Evolutionary conservation across 2,329 filamentous ascomycete species (phyloP).

Genomic region (Penicillium rolfsii): DNA sequence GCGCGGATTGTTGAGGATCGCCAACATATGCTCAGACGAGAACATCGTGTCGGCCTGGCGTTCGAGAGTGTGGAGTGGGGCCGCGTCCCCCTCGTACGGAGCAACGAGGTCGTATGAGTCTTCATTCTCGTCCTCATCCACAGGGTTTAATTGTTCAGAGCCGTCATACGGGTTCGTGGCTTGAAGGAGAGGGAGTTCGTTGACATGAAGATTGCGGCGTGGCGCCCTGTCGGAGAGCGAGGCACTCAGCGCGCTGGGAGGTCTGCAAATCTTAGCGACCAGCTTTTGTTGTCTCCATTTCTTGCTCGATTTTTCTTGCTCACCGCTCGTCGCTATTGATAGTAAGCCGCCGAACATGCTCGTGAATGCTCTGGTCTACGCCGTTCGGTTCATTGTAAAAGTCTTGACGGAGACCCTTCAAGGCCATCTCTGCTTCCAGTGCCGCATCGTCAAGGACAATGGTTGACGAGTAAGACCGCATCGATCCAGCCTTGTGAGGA

Average conservation of each 20-base stretch:
- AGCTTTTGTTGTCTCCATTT: neutral
- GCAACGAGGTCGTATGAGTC: constrained; percentile 40
- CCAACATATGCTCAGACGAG: constrained; percentile 64
- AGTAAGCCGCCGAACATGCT: neutral
- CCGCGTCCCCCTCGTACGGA: constrained; percentile 29
- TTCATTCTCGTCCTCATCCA: constrained; percentile 31
- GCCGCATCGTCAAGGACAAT: constrained; percentile 20
- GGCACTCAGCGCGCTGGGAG: constrained; percentile 12
- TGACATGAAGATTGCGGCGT: constrained; percentile 26
- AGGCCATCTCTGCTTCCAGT: neutral
- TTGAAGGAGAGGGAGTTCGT: constrained; percentile 33
- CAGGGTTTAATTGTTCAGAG: constrained; percentile 29
- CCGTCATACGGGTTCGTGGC: constrained; percentile 30
- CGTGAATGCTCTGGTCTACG: neutral
- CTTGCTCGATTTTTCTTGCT: neutral
- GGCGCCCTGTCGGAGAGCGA: constrained; percentile 27
- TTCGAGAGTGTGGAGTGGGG: constrained; percentile 58
- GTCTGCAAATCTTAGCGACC: constrained; percentile 4
- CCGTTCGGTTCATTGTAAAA: neutral
- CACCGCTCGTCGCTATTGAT: constrained; percentile 10
- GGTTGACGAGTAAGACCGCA: constrained; percentile 18
- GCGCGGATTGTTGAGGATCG: constrained; percentile 66
- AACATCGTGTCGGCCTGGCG: constrained; percentile 66
- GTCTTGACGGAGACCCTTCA: constrained; percentile 4
- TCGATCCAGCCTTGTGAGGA: constrained; percentile 16